These are phyloP conservation scores for Tricholoma matsutake DNA, from an alignment of 768 basidiomycete genomes.

Conservation along the genomic window DNA sequence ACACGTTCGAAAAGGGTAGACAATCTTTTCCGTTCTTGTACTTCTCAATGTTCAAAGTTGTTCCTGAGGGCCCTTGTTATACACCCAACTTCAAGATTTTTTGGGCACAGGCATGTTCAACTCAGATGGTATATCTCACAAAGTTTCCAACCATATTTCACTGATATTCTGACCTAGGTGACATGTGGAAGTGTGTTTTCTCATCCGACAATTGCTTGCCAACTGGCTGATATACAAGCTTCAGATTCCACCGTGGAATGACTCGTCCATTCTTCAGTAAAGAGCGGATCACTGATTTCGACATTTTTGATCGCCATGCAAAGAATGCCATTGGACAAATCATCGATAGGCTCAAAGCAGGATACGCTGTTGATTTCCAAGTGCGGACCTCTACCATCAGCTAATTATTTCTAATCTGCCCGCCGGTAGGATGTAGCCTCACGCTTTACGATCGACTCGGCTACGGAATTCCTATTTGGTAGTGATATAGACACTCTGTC, in stretches of 20 bases:
- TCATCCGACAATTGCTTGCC: neutral
- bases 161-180: constrained; percentile 11
- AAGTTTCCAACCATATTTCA: neutral
- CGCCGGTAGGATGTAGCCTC: constrained; percentile 35
- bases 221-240: neutral
- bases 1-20: neutral
- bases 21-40: neutral
- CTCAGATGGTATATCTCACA: neutral
- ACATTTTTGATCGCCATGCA: constrained; percentile 56
- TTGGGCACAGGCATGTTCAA: neutral
- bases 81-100: neutral
- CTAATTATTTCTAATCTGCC: neutral
- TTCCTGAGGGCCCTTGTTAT: neutral
- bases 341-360: constrained; percentile 40
- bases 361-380: constrained; percentile 59
- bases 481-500: constrained; percentile 47
- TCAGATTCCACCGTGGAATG: constrained; percentile 62
- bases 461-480: constrained; percentile 60
- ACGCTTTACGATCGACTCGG: constrained; percentile 61
- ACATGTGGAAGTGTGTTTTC: constrained; percentile 56
- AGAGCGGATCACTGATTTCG: constrained; percentile 60
- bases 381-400: constrained; percentile 22
- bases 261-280: constrained; percentile 69
- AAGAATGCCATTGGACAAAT: constrained; percentile 44
- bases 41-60: neutral